These are phyloP conservation scores for Claviceps lovelessii DNA, from an alignment of 2,329 filamentous ascomycete species.

Conservation along the genomic window DNA sequence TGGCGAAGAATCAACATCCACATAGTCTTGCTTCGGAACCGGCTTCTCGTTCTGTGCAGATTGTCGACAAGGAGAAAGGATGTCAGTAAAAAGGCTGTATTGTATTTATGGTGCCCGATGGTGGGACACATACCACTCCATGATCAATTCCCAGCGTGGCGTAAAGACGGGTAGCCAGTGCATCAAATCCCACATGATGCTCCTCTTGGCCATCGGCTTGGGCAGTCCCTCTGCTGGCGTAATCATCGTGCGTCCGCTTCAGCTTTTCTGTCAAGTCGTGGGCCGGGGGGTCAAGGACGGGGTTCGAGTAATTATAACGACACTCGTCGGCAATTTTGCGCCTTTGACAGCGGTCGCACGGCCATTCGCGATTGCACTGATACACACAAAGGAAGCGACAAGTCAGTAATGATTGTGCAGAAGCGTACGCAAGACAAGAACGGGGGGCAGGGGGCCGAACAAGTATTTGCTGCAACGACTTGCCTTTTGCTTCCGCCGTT, in stretches of 20 bases:
- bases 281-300: not conserved
- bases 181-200: conserved; percentile 8
- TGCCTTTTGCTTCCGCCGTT: conserved; percentile 26
- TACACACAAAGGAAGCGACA: not conserved
- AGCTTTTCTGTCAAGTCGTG: conserved; percentile 3
- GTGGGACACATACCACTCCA: conserved; percentile 2
- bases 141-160: conserved; percentile 11
- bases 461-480: not conserved
- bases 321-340: conserved; percentile 18
- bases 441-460: no score
- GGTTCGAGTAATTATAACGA: conserved; percentile 11
- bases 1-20: conserved; percentile 8
- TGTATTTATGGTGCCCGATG: not conserved
- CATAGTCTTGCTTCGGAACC: conserved; percentile 9
- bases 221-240: not conserved
- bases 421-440: not conserved
- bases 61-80: not conserved
- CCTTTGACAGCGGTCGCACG: conserved; percentile 18
- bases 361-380: conserved; percentile 20
- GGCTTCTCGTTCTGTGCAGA: conserved; percentile 6
- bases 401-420: not conserved
- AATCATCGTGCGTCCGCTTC: conserved; percentile 2
- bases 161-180: conserved; percentile 11
- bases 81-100: not conserved
- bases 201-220: conserved; percentile 1